A percentile compares a stretch with the other conserved stretches of the same genome.
Conservation (phyloP, 495 filamentous ascomycete species). For the Penicillium atrosanguineum region DNA sequence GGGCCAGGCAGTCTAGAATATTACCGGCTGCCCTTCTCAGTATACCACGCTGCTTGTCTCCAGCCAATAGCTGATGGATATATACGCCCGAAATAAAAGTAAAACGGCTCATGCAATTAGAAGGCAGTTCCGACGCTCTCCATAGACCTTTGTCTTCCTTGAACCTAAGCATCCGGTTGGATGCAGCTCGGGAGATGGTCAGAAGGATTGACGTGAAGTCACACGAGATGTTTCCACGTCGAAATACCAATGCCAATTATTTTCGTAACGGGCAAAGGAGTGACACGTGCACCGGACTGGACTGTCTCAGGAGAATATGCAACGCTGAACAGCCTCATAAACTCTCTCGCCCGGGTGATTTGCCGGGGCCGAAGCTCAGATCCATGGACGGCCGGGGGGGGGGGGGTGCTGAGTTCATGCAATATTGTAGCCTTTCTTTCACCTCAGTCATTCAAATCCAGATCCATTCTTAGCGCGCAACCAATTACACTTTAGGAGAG, state of each 20-base stretch:
- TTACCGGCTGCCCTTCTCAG: constrained; percentile 5
- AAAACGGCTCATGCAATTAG: constrained; percentile 4
- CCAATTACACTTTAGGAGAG: constrained; percentile 1
- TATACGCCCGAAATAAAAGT: constrained; percentile 2
- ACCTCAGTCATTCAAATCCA: constrained; percentile 8
- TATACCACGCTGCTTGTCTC: constrained; percentile 6
- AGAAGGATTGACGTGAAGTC: constrained; percentile 11
- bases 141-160: constrained; percentile 7
- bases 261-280: not conserved
- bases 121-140: constrained; percentile 8
- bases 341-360: constrained; percentile 11
- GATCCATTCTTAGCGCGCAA: constrained; percentile 2
- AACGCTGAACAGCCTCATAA: constrained; percentile 8
- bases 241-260: constrained; percentile 8
- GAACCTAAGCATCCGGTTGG: constrained; percentile 20
- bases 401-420: constrained; percentile 22
- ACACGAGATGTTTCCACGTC: constrained; percentile 13
- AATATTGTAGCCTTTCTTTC: constrained; percentile 2
- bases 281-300: constrained; percentile 19
- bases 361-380: constrained; percentile 14
- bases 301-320: constrained; percentile 17
- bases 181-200: constrained; percentile 19
- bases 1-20: constrained; percentile 12
- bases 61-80: constrained; percentile 11
- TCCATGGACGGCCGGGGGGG: constrained; percentile 21